phyloP scores from a whole-genome alignment of 2,329 filamentous ascomycete genomes.

The Penicillium janthinellum region DNA sequence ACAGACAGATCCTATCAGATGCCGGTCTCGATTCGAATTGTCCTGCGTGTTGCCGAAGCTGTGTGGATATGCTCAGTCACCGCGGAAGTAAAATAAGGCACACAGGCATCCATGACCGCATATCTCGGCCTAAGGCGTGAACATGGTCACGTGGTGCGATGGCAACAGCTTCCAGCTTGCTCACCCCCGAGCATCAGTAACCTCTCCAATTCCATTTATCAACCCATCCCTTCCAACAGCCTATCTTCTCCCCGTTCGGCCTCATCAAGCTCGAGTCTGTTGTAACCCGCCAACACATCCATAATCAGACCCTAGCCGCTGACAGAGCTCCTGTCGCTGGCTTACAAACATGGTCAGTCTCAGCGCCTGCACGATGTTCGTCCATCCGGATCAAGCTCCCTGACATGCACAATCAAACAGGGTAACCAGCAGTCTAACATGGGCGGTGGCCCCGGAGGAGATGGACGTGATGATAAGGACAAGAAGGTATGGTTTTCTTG shows the following conservation, averaged over 20 bases:
- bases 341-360: slow-evolving; percentile 40
- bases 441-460: slow-evolving; percentile 70
- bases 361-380: slow-evolving; percentile 13
- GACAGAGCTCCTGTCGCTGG: slow-evolving; percentile 23
- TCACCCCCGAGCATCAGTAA: slow-evolving; percentile 22
- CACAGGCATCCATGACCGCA: slow-evolving; percentile 20
- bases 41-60: slow-evolving; percentile 3
- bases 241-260: slow-evolving; percentile 5
- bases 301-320: slow-evolving; percentile 5
- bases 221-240: slow-evolving; percentile 16
- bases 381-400: slow-evolving; percentile 13
- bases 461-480: slow-evolving; percentile 82
- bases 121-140: slow-evolving; percentile 14
- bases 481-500: slow-evolving; percentile 70
- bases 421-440: slow-evolving; percentile 74
- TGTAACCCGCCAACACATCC: background rate
- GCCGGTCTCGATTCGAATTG: slow-evolving; percentile 5
- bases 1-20: background rate
- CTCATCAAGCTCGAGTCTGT: background rate
- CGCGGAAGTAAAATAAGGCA: slow-evolving; percentile 15
- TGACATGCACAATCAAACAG: slow-evolving; percentile 34
- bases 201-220: slow-evolving; percentile 18
- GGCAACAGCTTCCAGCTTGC: slow-evolving; percentile 30
- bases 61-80: background rate
- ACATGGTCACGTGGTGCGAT: slow-evolving; percentile 19